Percentiles rank a stretch among this genome's conserved stretches.
phyloP scores from a whole-genome alignment of 2,329 filamentous ascomycete species.

The Aspergillus pseudonomiae region DNA sequence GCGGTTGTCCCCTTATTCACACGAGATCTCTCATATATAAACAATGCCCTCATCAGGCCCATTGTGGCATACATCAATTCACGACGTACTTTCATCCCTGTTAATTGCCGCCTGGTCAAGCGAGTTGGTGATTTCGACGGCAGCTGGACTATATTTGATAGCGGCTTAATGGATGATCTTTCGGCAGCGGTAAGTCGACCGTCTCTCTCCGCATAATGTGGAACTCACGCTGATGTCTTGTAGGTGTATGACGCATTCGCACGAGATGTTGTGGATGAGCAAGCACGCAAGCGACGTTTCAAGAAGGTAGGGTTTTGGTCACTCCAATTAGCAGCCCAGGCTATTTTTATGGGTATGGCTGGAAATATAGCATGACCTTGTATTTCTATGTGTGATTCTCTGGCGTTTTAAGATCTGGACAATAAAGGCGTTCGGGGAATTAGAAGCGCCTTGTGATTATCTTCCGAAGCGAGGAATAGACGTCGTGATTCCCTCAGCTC shows the following conservation, averaged over 20 bases:
- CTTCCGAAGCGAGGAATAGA: neutral
- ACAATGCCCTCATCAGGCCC: conserved; percentile 89
- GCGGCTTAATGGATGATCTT: conserved; percentile 89
- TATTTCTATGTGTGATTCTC: conserved; percentile 21
- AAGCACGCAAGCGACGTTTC: conserved; percentile 80
- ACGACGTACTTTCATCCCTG: conserved; percentile 90
- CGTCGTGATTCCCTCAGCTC: neutral
- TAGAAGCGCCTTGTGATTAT: neutral
- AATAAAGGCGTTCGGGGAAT: conserved; percentile 16
- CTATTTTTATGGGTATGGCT: conserved; percentile 91
- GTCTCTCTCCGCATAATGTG: neutral
- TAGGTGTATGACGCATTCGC: conserved; percentile 91
- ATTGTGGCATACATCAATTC: conserved; percentile 99
- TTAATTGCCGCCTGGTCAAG: conserved; percentile 93
- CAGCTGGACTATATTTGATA: conserved; percentile 92
- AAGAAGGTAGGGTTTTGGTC: conserved; percentile 98
- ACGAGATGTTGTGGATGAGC: conserved; percentile 84
- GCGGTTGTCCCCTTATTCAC: conserved; percentile 93
- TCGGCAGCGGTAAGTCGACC: conserved; percentile 68
- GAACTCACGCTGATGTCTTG: conserved; percentile 15
- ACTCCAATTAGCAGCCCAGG: conserved; percentile 86
- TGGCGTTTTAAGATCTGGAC: conserved; percentile 7
- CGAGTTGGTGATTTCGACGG: conserved; percentile 87
- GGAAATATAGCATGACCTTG: conserved; percentile 66
- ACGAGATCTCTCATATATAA: conserved; percentile 88